Conservation (phyloP, 768 basidiomycete species). For the Trametes coccinea region DNA sequence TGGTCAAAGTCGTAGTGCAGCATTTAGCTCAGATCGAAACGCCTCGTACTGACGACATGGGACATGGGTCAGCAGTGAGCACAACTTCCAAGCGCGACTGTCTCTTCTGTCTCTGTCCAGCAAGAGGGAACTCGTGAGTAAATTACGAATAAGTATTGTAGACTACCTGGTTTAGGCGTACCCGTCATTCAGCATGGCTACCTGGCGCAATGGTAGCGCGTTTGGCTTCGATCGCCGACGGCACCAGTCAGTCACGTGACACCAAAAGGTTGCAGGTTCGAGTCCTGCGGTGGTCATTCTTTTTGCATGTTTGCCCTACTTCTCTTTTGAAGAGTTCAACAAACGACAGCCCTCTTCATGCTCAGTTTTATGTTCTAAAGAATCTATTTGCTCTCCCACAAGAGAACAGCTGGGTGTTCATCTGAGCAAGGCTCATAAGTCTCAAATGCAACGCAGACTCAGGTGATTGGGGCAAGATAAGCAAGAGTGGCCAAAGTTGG, state of each 20-base stretch:
- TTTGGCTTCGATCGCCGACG: conserved; percentile 75
- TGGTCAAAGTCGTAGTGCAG: conserved; percentile 18
- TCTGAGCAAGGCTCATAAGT: no score
- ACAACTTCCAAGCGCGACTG: not conserved
- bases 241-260: conserved; percentile 27
- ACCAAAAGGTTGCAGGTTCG: conserved; percentile 96
- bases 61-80: not conserved
- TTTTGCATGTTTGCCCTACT: not conserved
- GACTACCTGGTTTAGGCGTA: no score
- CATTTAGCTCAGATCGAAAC: conserved; percentile 21
- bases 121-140: no score
- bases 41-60: conserved; percentile 15
- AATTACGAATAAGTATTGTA: no score
- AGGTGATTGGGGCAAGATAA: no score
- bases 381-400: no score
- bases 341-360: no score
- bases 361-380: no score
- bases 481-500: no score
- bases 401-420: no score
- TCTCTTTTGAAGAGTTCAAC: no score
- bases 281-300: conserved; percentile 86
- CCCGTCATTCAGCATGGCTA: conserved; percentile 42
- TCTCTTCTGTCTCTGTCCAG: not conserved
- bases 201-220: conserved; percentile 95
- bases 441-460: no score